A percentile compares a stretch with the other conserved stretches of the same genome.
Evolutionary conservation across 106 monocot species (phyloP).

Genomic region (Triglochin maritima): DNA sequence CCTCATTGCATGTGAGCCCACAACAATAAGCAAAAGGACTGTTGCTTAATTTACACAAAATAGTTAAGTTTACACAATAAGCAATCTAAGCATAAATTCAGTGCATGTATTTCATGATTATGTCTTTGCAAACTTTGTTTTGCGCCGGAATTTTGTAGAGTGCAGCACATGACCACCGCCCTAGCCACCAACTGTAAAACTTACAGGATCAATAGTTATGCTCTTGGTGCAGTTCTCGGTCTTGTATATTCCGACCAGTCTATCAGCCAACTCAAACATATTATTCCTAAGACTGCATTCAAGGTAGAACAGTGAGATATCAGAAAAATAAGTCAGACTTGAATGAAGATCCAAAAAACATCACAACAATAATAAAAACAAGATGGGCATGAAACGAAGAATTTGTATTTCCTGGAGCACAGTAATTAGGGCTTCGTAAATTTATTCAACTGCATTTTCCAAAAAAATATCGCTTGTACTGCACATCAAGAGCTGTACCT

Average conservation of each 20-base stretch:
- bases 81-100: neutral
- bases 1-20: neutral
- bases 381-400: too few relatives aligned
- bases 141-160: neutral
- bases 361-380: too few relatives aligned
- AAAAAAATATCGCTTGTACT: too few relatives aligned
- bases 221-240: slow-evolving; percentile 99
- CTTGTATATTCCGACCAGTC: slow-evolving; percentile 95
- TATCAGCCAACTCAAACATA: slow-evolving; percentile 97
- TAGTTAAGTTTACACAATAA: neutral
- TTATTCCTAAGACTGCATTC: slow-evolving; percentile 80
- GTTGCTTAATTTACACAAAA: neutral
- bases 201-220: slow-evolving; percentile 77
- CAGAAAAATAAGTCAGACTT: too few relatives aligned
- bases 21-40: too few relatives aligned
- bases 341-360: too few relatives aligned
- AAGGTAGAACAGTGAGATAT: neutral
- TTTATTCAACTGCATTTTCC: too few relatives aligned
- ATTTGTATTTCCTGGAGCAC: too few relatives aligned
- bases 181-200: slow-evolving; percentile 43
- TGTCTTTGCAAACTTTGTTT: too few relatives aligned
- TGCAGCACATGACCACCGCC: neutral
- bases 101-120: neutral
- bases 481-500: slow-evolving; percentile 26
- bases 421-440: too few relatives aligned